A percentile compares a stretch with the other conserved stretches of the same genome.
Evolutionary conservation across 1,139 yeast genomes (phyloP).

Genomic region (Wickerhamomyces sp.): DNA sequence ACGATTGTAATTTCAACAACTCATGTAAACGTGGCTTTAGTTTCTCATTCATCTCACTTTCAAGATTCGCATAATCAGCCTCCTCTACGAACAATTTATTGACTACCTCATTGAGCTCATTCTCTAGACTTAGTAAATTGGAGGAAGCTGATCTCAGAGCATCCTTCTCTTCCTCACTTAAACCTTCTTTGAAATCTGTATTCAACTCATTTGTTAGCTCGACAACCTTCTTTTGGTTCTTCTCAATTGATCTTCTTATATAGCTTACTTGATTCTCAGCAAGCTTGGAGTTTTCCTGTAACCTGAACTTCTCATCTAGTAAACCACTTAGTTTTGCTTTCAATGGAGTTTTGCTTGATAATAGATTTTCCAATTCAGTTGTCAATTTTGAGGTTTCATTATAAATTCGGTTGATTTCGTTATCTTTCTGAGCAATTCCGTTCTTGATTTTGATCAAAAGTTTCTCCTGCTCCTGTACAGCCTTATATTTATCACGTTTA

Average conservation of each 20-base stretch:
- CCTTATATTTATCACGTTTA: constrained; percentile 48
- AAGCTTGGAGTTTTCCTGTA: constrained; percentile 39
- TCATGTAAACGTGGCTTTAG: constrained; percentile 40
- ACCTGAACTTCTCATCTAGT: constrained; percentile 36
- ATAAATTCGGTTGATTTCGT: constrained; percentile 39
- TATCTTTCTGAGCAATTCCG: constrained; percentile 37
- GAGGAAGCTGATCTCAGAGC: constrained; percentile 37
- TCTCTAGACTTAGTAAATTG: constrained; percentile 39
- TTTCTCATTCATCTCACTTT: constrained; percentile 57
- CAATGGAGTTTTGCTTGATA: constrained; percentile 40
- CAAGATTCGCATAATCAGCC: constrained; percentile 43
- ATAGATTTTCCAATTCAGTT: constrained; percentile 36
- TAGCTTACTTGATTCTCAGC: constrained; percentile 28
- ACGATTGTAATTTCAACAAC: constrained; percentile 22
- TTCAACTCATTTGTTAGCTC: constrained; percentile 48
- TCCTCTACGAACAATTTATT: constrained; percentile 47
- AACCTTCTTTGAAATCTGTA: constrained; percentile 49
- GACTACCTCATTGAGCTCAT: constrained; percentile 38
- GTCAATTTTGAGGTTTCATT: constrained; percentile 45
- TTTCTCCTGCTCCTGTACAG: constrained; percentile 36
- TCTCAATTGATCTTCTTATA: constrained; percentile 20
- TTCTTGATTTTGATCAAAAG: constrained; percentile 35
- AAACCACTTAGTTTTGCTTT: constrained; percentile 39
- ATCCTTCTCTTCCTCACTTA: constrained; percentile 43
- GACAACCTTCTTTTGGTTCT: constrained; percentile 28